Percentiles rank a stretch among this genome's conserved stretches.
phyloP scores from a whole-genome alignment of 179 eudicot genomes.

The Nepenthes alata region DNA sequence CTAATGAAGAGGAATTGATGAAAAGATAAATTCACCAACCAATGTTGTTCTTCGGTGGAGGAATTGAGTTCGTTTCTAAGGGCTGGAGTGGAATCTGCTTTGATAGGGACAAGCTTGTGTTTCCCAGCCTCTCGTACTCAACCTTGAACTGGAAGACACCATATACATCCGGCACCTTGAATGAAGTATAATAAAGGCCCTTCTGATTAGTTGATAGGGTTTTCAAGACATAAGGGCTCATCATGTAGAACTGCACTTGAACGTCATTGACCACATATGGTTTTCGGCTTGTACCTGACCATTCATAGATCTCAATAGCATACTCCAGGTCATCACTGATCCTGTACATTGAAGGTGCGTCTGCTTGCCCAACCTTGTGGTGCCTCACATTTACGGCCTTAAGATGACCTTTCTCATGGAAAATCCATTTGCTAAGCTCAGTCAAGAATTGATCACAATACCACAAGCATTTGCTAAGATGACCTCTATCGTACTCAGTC shows the following conservation, averaged over 20 bases:
- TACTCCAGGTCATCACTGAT: constrained; percentile 92
- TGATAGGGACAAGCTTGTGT: constrained; percentile 76
- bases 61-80: too few relatives aligned
- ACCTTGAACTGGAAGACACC: constrained; percentile 96
- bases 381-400: constrained; percentile 90
- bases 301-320: constrained; percentile 74
- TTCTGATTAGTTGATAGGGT: constrained; percentile 65
- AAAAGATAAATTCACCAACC: too few relatives aligned
- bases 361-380: constrained; percentile 62
- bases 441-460: too few relatives aligned
- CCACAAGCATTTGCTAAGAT: too few relatives aligned
- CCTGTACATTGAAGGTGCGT: constrained; percentile 81
- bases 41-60: too few relatives aligned
- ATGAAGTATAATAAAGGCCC: constrained; percentile 68
- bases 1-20: too few relatives aligned
- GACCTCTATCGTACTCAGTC: too few relatives aligned
- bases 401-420: constrained; percentile 95
- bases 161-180: constrained; percentile 93
- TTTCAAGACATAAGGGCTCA: constrained; percentile 94
- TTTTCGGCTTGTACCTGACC: constrained; percentile 88
- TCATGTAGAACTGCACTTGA: constrained; percentile 93
- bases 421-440: constrained; percentile 93
- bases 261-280: constrained; percentile 81
- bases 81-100: too few relatives aligned
- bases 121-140: constrained; percentile 89